Conservation (phyloP, 495 filamentous ascomycete species). For the Penicillium daleae region DNA sequence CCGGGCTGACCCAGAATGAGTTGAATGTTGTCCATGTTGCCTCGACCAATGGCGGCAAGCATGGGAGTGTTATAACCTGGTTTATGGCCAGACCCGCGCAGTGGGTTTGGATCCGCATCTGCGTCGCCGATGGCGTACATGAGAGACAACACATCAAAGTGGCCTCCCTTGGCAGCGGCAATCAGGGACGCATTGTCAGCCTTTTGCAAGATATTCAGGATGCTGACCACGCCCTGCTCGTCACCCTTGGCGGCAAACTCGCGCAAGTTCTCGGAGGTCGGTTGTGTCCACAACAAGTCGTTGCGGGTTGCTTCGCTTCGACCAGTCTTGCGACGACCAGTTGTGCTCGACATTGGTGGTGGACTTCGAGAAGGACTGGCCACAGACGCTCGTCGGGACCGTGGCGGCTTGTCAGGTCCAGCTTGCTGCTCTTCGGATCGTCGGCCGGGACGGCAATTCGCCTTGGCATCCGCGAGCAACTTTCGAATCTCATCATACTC, state of each 20-base stretch:
- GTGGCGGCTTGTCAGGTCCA: slow-evolving; percentile 56
- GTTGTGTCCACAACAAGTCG: slow-evolving; percentile 63
- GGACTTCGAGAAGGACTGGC: slow-evolving; percentile 57
- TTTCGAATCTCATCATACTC: slow-evolving; percentile 60
- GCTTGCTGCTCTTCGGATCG: slow-evolving; percentile 68
- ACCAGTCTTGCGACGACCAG: slow-evolving; percentile 56
- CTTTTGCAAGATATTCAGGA: slow-evolving; percentile 74
- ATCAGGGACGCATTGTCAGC: slow-evolving; percentile 86
- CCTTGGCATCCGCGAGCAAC: slow-evolving; percentile 51
- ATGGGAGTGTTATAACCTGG: slow-evolving; percentile 79
- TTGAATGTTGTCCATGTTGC: slow-evolving; percentile 79
- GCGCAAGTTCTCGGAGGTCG: slow-evolving; percentile 70
- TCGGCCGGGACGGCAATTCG: slow-evolving; percentile 51
- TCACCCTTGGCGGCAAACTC: slow-evolving; percentile 85
- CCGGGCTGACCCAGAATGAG: slow-evolving; percentile 76
- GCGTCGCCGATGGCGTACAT: slow-evolving; percentile 79
- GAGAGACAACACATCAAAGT: slow-evolving; percentile 82
- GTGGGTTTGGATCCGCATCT: slow-evolving; percentile 77
- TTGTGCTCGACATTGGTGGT: slow-evolving; percentile 39
- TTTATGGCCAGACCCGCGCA: slow-evolving; percentile 48
- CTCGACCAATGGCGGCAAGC: slow-evolving; percentile 89
- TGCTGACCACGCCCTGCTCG: slow-evolving; percentile 73
- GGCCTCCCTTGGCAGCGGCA: slow-evolving; percentile 89
- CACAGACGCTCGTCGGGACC: slow-evolving; percentile 67
- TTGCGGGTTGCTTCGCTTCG: slow-evolving; percentile 64